Conservation (phyloP, 768 basidiomycete species). For the Russula vinacea region DNA sequence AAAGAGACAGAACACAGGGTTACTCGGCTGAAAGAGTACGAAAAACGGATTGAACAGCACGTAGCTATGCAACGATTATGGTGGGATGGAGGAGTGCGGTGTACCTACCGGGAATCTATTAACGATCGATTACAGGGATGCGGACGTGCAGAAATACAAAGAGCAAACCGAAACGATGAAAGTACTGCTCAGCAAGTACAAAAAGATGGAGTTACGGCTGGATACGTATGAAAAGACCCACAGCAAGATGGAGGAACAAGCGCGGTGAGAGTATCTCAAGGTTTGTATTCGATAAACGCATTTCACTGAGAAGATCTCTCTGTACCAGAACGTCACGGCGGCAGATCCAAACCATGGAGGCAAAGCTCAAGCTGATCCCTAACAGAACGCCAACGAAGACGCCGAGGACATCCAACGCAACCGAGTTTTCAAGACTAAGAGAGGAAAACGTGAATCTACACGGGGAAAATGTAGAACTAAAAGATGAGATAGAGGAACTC, state of each 20-base stretch:
- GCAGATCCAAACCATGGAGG: constrained; percentile 61
- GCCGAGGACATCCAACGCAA: constrained; percentile 14
- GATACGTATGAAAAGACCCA: constrained; percentile 57
- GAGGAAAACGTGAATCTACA: constrained; percentile 51
- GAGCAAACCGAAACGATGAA: constrained; percentile 58
- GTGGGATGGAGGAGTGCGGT: constrained; percentile 39
- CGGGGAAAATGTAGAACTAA: constrained; percentile 55
- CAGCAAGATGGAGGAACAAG: constrained; percentile 52
- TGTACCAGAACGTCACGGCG: constrained; percentile 50
- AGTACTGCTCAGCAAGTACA: constrained; percentile 53
- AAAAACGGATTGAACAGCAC: constrained; percentile 81
- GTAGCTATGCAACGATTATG: constrained; percentile 73
- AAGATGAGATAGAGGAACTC: constrained; percentile 62
- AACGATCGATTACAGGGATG: constrained; percentile 51
- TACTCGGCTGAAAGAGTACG: constrained; percentile 77
- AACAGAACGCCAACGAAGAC: constrained; percentile 25
- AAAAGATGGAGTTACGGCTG: constrained; percentile 63
- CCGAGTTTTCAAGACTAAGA: constrained; percentile 42
- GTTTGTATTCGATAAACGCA: constrained; percentile 1
- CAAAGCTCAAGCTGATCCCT: constrained; percentile 47
- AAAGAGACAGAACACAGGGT: constrained; percentile 82
- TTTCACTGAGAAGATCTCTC: constrained; percentile 3
- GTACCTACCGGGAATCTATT: background rate
- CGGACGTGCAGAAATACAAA: constrained; percentile 68
- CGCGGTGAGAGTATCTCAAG: constrained; percentile 47